Percentiles rank a stretch among this genome's conserved stretches.
Evolutionary conservation across 116 monocot genomes (phyloP).

Genomic region (Papilionanthe hybrid): DNA sequence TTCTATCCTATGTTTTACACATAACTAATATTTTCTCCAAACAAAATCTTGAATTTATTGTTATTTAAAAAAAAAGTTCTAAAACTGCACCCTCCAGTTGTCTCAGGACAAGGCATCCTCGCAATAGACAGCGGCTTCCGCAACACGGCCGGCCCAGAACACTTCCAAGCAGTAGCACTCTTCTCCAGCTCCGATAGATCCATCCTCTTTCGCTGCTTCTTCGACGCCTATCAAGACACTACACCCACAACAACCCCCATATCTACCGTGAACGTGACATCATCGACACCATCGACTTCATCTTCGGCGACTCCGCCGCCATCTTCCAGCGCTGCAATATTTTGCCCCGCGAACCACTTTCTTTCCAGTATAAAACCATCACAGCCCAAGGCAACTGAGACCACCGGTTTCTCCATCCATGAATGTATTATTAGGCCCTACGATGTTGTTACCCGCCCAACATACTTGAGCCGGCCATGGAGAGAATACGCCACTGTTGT

Average conservation of each 20-base stretch:
- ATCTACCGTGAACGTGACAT: constrained; percentile 43
- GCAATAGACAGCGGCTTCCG: constrained; percentile 53
- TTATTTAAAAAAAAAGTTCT: too few relatives aligned
- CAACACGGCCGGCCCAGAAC: constrained; percentile 69
- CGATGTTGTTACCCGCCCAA: constrained; percentile 4
- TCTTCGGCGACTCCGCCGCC: constrained; percentile 58
- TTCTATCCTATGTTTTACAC: too few relatives aligned
- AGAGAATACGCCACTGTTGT: constrained; percentile 50
- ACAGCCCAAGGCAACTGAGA: constrained; percentile 43
- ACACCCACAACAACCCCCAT: constrained; percentile 51
- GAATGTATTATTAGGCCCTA: constrained; percentile 19
- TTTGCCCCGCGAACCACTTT: constrained; percentile 7
- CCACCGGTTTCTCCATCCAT: constrained; percentile 47
- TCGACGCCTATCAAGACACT: constrained; percentile 82
- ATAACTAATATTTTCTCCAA: too few relatives aligned
- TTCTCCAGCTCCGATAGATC: constrained; percentile 55
- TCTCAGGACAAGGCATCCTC: constrained; percentile 56
- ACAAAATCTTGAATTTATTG: too few relatives aligned
- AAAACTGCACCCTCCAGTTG: too few relatives aligned
- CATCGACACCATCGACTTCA: constrained; percentile 54
- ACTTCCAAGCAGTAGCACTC: constrained; percentile 83
- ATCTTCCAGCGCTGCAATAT: constrained; percentile 43
- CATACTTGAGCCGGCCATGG: constrained; percentile 61
- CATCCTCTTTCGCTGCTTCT: constrained; percentile 45
- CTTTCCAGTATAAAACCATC: constrained; percentile 33